Conservation (phyloP, 352 stramenopile genomes). For the Pythium scleroteichum region DNA sequence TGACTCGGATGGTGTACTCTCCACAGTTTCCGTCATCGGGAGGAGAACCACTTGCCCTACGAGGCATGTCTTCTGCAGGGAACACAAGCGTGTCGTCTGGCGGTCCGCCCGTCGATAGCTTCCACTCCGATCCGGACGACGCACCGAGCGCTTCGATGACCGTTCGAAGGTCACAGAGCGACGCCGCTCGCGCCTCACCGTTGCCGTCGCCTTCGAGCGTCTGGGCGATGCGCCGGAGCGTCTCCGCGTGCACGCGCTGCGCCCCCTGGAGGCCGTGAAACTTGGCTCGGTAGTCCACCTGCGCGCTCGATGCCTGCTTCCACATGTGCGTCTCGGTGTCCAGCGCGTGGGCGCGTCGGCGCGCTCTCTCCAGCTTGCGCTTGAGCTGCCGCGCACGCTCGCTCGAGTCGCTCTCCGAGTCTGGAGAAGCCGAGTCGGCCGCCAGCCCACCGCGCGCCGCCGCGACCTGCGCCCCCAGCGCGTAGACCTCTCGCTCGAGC, state of each 20-base stretch:
- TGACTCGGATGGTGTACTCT: constrained; percentile 12
- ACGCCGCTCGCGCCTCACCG: neutral
- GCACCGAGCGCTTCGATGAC: neutral
- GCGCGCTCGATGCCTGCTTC: constrained; percentile 8
- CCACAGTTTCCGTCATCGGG: neutral
- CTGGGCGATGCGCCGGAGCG: constrained; percentile 2
- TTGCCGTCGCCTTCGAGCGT: neutral
- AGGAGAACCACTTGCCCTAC: no score
- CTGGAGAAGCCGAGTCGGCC: no score
- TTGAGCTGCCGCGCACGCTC: constrained; percentile 1
- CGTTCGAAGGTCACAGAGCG: neutral
- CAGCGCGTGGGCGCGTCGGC: constrained; percentile 4
- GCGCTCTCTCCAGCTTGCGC: neutral
- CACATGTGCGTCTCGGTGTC: constrained; percentile 14
- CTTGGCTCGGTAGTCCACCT: constrained; percentile 9
- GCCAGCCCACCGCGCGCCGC: no score
- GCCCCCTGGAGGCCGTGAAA: constrained; percentile 5
- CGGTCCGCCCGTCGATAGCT: no score
- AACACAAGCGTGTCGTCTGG: constrained; percentile 3
- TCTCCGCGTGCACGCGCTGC: constrained; percentile 1
- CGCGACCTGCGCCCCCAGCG: no score
- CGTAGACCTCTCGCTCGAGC: neutral
- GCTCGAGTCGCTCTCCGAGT: neutral
- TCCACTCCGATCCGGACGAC: neutral
- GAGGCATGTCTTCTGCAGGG: neutral